Percentiles rank a stretch among this genome's conserved stretches.
These are phyloP conservation scores for Fragilariopsis cylindrus DNA, from an alignment of 108 stramenopile species.

Conservation along the genomic window DNA sequence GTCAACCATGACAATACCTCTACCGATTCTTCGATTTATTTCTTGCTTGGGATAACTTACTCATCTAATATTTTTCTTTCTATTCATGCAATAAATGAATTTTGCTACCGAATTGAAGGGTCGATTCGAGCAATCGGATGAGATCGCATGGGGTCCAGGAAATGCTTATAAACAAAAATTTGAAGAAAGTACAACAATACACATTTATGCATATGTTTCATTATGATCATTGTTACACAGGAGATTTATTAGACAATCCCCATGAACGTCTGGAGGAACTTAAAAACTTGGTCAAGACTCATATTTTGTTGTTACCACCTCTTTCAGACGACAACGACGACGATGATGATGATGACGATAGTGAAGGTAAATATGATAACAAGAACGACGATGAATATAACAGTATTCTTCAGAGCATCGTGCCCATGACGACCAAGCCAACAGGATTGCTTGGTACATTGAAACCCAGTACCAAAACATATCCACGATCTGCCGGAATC, in stretches of 20 bases:
- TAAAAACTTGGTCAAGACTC: constrained; percentile 37
- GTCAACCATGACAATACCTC: too few relatives aligned
- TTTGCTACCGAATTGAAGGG: constrained; percentile 42
- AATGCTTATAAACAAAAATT: constrained; percentile 81
- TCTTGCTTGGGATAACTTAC: too few relatives aligned
- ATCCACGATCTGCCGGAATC: constrained; percentile 65
- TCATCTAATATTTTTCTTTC: too few relatives aligned
- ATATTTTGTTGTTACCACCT: constrained; percentile 32
- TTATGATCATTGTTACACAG: constrained; percentile 83
- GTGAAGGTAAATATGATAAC: not conserved
- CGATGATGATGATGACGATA: constrained; percentile 4
- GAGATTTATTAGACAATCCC: constrained; percentile 58
- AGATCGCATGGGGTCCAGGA: constrained; percentile 80
- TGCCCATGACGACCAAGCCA: constrained; percentile 55
- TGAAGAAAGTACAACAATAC: constrained; percentile 86
- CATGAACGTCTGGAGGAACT: constrained; percentile 65
- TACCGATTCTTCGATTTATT: too few relatives aligned
- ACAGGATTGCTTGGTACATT: constrained; percentile 78
- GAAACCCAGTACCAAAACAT: constrained; percentile 81
- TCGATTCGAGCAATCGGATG: constrained; percentile 78
- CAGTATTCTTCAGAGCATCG: constrained; percentile 23
- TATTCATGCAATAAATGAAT: too few relatives aligned
- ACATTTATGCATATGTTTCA: constrained; percentile 79
- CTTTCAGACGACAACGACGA: not conserved
- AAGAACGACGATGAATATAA: constrained; percentile 28